phyloP scores from a whole-genome alignment of 257 asterid genomes.

The Prunella vulgaris region DNA sequence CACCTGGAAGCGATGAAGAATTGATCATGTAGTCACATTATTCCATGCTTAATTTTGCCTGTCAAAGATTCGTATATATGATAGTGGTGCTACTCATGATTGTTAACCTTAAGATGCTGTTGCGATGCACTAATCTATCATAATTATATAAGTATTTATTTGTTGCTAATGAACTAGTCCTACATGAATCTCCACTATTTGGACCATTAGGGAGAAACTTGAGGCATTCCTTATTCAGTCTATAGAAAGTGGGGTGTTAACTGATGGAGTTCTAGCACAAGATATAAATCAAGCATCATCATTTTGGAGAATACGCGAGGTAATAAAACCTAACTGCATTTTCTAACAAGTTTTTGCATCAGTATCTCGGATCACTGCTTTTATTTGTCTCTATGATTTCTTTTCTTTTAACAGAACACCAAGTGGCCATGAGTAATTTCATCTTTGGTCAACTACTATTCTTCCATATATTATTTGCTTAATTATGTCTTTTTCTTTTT shows the following conservation, averaged over 20 bases:
- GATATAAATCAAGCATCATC: conserved; percentile 93
- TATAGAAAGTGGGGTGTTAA: conserved; percentile 74
- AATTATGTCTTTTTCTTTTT: neutral
- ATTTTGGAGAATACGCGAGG: conserved; percentile 98
- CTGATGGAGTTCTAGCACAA: conserved; percentile 95
- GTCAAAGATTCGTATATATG: neutral
- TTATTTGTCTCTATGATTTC: neutral
- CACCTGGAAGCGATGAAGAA: neutral
- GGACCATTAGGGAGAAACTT: conserved; percentile 73
- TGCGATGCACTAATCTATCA: neutral
- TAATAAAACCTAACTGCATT: conserved; percentile 22
- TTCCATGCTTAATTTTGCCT: neutral
- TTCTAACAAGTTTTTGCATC: neutral
- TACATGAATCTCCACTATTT: conserved; percentile 15
- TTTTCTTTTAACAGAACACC: neutral
- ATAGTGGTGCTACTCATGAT: neutral
- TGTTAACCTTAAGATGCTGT: neutral
- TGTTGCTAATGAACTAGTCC: conserved; percentile 8
- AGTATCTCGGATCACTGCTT: neutral
- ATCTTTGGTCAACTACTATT: neutral
- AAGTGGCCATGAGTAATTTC: neutral
- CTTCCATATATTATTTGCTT: neutral
- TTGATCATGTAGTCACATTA: neutral
- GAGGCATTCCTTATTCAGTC: conserved; percentile 81
- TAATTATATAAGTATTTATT: neutral